These are phyloP conservation scores for Pichia sp. DNA, from an alignment of 1,139 yeast species.

Conservation along the genomic window DNA sequence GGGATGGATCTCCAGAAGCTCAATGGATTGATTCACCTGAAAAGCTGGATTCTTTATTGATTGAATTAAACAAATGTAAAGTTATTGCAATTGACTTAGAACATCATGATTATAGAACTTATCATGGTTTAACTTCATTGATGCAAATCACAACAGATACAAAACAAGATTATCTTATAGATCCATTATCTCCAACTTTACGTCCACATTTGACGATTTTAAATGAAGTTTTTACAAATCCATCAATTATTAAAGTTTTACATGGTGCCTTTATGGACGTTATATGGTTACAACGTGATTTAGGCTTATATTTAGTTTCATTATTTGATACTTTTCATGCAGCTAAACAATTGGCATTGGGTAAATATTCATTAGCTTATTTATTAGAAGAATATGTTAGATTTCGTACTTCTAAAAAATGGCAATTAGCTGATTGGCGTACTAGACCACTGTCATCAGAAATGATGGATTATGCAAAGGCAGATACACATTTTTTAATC, in stretches of 20 bases:
- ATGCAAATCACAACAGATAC: constrained; percentile 88
- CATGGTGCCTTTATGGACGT: constrained; percentile 98
- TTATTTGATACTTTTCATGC: constrained; percentile 94
- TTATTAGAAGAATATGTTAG: constrained; percentile 73
- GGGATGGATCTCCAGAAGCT: constrained; percentile 57
- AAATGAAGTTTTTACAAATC: constrained; percentile 76
- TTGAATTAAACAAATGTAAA: constrained; percentile 40
- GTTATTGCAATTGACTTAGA: constrained; percentile 96
- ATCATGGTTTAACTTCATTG: constrained; percentile 82
- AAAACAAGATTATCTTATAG: constrained; percentile 29
- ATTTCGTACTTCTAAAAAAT: constrained; percentile 87
- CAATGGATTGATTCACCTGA: constrained; percentile 65
- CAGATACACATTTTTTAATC: constrained; percentile 89
- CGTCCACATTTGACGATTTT: constrained; percentile 64
- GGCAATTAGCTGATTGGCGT: constrained; percentile 97
- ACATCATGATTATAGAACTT: constrained; percentile 90
- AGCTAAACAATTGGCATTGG: constrained; percentile 67
- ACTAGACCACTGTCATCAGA: constrained; percentile 73
- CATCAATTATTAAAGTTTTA: constrained; percentile 73
- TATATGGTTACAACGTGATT: constrained; percentile 92
- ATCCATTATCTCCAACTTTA: constrained; percentile 62
- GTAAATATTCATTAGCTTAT: constrained; percentile 79
- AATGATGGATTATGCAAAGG: constrained; percentile 83
- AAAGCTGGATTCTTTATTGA: constrained; percentile 48
- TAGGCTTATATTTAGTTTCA: constrained; percentile 86